phyloP scores from a whole-genome alignment of 1,284 basidiomycete genomes.

The Polyporus tsugae region DNA sequence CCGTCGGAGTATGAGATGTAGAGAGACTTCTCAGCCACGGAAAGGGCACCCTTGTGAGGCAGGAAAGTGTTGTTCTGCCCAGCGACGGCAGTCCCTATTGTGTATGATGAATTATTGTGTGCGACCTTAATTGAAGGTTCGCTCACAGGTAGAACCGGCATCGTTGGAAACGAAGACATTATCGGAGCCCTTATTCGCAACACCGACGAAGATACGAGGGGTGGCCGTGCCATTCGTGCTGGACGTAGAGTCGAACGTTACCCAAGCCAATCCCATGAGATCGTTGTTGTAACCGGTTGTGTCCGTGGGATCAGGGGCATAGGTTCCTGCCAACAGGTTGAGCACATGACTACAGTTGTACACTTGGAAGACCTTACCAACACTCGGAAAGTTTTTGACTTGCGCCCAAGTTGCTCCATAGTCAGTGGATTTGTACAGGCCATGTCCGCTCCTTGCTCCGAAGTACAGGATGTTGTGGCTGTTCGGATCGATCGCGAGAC shows the following conservation, averaged over 20 bases:
- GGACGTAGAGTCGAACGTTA: conserved; percentile 70
- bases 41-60: conserved; percentile 72
- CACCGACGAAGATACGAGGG: conserved; percentile 72
- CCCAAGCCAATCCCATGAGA: conserved; percentile 66
- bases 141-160: conserved; percentile 62
- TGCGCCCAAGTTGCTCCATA: conserved; percentile 64
- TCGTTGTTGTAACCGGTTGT: conserved; percentile 63
- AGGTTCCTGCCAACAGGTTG: conserved; percentile 51
- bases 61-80: conserved; percentile 66
- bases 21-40: conserved; percentile 60
- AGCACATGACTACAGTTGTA: not conserved
- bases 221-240: conserved; percentile 60
- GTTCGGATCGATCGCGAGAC: conserved; percentile 70
- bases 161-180: conserved; percentile 67
- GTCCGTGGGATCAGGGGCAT: conserved; percentile 62
- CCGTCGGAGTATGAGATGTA: conserved; percentile 65
- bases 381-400: conserved; percentile 62
- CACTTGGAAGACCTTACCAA: conserved; percentile 47
- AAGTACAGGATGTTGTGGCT: conserved; percentile 67
- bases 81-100: conserved; percentile 60
- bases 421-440: conserved; percentile 70
- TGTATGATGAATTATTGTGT: not conserved
- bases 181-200: conserved; percentile 59
- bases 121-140: not conserved
- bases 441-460: conserved; percentile 68